Evolutionary conservation across 164 flowering plant genomes (phyloP).

Genomic region (Magnolia changhungtana): DNA sequence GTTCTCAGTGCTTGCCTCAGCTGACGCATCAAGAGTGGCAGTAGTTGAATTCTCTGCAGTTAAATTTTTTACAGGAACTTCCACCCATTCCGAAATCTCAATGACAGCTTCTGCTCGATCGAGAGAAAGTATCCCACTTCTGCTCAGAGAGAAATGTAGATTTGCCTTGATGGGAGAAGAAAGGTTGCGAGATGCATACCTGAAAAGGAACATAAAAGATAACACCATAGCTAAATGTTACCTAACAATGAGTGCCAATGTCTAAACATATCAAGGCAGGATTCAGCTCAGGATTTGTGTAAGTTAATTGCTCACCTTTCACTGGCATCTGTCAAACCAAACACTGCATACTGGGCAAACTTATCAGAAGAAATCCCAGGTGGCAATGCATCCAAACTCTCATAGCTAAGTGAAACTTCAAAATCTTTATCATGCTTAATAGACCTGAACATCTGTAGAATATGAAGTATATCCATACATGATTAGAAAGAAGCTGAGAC

Average conservation of each 20-base stretch:
- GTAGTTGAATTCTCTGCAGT: conserved; percentile 65
- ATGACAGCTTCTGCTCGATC: conserved; percentile 92
- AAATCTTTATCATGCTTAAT: conserved; percentile 77
- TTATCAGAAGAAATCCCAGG: conserved; percentile 67
- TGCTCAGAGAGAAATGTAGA: conserved; percentile 87
- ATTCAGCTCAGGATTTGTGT: neutral
- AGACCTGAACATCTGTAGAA: conserved; percentile 79
- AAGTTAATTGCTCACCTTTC: conserved; percentile 61
- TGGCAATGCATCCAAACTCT: conserved; percentile 61
- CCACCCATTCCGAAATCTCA: conserved; percentile 95
- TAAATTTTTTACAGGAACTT: conserved; percentile 77
- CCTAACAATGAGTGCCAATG: neutral
- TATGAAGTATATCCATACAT: neutral
- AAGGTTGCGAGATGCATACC: conserved; percentile 84
- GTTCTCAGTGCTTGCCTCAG: conserved; percentile 41
- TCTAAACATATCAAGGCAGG: neutral
- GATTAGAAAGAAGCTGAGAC: neutral
- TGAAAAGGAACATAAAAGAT: conserved; percentile 19
- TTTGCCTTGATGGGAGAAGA: conserved; percentile 93
- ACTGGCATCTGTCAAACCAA: conserved; percentile 75
- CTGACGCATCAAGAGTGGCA: conserved; percentile 42
- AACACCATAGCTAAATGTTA: neutral
- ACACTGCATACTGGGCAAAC: conserved; percentile 70
- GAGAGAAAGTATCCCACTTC: conserved; percentile 82
- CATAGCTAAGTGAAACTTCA: conserved; percentile 82